Conservation (phyloP, 2,329 filamentous ascomycete genomes). For the Sphaerulina vaccinii region DNA sequence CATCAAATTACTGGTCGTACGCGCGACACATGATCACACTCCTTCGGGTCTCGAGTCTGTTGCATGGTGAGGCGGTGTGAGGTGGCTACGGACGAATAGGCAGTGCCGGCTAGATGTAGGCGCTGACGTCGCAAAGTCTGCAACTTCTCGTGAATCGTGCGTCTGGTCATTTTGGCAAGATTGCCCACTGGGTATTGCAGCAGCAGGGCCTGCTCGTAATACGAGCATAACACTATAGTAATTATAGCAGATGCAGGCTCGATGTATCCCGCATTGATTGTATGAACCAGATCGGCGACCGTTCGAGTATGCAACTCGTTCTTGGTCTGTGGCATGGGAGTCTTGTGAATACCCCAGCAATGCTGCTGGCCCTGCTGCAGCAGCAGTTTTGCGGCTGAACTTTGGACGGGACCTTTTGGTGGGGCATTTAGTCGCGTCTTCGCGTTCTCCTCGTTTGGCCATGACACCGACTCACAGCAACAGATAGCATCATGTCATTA, state of each 20-base stretch:
- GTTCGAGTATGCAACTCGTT: not conserved
- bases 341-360: not conserved
- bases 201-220: not conserved
- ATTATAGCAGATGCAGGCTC: too few relatives aligned
- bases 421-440: not conserved
- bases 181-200: not conserved
- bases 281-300: not conserved
- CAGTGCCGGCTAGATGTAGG: conserved; percentile 3
- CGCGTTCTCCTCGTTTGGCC: conserved; percentile 1
- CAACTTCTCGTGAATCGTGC: conserved; percentile 8
- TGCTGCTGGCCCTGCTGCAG: not conserved
- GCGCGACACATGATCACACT: conserved; percentile 15
- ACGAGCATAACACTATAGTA: too few relatives aligned
- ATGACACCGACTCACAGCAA: not conserved
- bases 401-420: not conserved
- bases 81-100: conserved; percentile 9
- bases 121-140: conserved; percentile 13
- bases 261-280: too few relatives aligned
- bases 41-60: conserved; percentile 6
- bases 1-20: conserved; percentile 11
- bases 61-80: conserved; percentile 17
- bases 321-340: not conserved
- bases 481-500: conserved; percentile 20
- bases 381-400: conserved; percentile 3
- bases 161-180: not conserved